Conservation (phyloP, 2,329 filamentous ascomycete species). For the Talaromyces rugulosus region DNA sequence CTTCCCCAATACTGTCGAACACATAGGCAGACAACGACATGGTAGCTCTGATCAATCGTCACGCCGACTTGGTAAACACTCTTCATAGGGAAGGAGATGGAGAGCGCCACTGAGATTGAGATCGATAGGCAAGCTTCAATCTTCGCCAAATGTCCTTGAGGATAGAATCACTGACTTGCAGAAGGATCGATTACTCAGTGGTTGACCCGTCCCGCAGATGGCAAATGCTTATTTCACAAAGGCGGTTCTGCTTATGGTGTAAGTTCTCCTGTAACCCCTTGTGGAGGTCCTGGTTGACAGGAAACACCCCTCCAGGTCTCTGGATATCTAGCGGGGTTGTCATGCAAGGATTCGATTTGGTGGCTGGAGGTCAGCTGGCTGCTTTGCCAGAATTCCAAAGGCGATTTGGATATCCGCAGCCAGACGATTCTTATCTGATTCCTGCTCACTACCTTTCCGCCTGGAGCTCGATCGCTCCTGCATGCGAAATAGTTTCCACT, state of each 20-base stretch:
- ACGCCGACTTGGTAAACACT: not conserved
- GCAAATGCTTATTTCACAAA: slow-evolving; percentile 24
- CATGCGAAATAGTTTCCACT: slow-evolving; percentile 4
- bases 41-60: too few species aligned
- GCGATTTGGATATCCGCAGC: slow-evolving; percentile 22
- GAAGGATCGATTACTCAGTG: slow-evolving; percentile 10
- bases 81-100: not conserved
- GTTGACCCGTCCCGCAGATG: slow-evolving; percentile 25
- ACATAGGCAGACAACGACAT: not conserved
- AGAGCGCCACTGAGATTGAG: not conserved
- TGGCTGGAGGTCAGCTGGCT: slow-evolving; percentile 28
- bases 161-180: not conserved
- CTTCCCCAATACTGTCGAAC: too few species aligned
- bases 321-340: slow-evolving; percentile 26
- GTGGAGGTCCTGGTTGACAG: not conserved
- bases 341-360: slow-evolving; percentile 29
- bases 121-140: not conserved
- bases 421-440: slow-evolving; percentile 24
- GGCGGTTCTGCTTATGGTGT: slow-evolving; percentile 25
- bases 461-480: slow-evolving; percentile 27
- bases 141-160: not conserved
- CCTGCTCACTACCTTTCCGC: slow-evolving; percentile 27
- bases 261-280: slow-evolving; percentile 1
- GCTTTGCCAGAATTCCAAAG: slow-evolving; percentile 24
- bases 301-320: slow-evolving; percentile 16